Percentiles rank a stretch among this genome's conserved stretches.
phyloP scores from a whole-genome alignment of 2,329 filamentous ascomycete species.

The Didymellaceae sp. region DNA sequence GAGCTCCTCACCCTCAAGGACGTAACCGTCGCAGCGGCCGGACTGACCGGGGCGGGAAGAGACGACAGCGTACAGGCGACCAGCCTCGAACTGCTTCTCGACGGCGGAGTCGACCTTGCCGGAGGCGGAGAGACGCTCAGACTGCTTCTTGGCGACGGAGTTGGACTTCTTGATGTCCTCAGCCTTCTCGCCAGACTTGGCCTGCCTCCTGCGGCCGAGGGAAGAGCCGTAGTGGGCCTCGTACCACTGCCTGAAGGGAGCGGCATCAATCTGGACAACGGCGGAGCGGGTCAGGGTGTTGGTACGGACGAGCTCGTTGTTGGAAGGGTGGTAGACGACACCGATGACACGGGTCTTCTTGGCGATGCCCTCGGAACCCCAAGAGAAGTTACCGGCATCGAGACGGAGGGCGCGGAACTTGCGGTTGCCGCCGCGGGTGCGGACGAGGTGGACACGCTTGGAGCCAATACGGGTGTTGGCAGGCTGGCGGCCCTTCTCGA shows the following conservation, averaged over 20 bases:
- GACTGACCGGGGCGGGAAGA: constrained; percentile 95
- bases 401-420: constrained; percentile 99
- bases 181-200: constrained; percentile 72
- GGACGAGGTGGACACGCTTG: constrained; percentile 96
- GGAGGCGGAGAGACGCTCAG: constrained; percentile 76
- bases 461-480: constrained; percentile 98
- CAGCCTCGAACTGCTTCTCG: constrained; percentile 99
- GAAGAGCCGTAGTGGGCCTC: constrained; percentile 97
- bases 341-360: constrained; percentile 99
- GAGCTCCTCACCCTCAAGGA: constrained; percentile 98
- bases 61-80: constrained; percentile 93
- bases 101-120: constrained; percentile 94
- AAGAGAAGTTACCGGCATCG: constrained; percentile 99
- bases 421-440: constrained; percentile 97
- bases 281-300: constrained; percentile 99
- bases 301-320: constrained; percentile 99
- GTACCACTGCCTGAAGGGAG: constrained; percentile 99
- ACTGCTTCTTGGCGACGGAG: constrained; percentile 95
- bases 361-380: constrained; percentile 96
- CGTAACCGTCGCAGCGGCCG: constrained; percentile 94
- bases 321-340: constrained; percentile 98
- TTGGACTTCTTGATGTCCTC: constrained; percentile 98
- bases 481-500: constrained; percentile 99
- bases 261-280: constrained; percentile 98
- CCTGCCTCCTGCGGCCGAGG: constrained; percentile 89